phyloP scores from a whole-genome alignment of 371 early-diverging fungal genomes.

The Mortierella sp. region DNA sequence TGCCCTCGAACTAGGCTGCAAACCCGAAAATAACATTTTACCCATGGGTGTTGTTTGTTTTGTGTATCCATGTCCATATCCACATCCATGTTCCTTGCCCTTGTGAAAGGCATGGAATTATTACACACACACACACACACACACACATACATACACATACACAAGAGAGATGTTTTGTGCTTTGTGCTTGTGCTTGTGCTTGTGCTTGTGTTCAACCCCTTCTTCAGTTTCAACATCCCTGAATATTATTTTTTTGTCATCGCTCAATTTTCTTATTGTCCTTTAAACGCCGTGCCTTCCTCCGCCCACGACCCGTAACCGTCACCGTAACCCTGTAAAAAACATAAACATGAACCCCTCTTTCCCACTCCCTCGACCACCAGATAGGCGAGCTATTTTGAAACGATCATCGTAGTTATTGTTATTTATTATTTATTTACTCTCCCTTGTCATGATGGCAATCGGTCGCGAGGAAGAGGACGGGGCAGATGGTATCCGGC shows the following conservation, averaged over 20 bases:
- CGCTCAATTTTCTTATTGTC: neutral
- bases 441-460: too few relatives aligned
- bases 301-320: neutral
- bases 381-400: neutral
- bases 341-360: neutral
- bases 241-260: neutral
- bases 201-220: neutral
- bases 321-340: too few relatives aligned
- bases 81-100: too few relatives aligned
- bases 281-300: neutral
- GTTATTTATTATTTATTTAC: neutral
- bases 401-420: neutral
- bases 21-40: constrained; percentile 1
- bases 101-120: neutral
- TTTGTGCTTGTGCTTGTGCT: neutral
- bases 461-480: too few relatives aligned
- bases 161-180: too few relatives aligned
- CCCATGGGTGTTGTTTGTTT: neutral
- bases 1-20: neutral
- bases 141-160: neutral
- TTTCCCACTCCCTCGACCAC: neutral
- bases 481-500: too few relatives aligned
- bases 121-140: neutral
- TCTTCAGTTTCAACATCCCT: constrained; percentile 2
- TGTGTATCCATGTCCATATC: neutral